Conservation (phyloP, 148 eudicot genomes). For the Vaccinium vitisidaea region DNA sequence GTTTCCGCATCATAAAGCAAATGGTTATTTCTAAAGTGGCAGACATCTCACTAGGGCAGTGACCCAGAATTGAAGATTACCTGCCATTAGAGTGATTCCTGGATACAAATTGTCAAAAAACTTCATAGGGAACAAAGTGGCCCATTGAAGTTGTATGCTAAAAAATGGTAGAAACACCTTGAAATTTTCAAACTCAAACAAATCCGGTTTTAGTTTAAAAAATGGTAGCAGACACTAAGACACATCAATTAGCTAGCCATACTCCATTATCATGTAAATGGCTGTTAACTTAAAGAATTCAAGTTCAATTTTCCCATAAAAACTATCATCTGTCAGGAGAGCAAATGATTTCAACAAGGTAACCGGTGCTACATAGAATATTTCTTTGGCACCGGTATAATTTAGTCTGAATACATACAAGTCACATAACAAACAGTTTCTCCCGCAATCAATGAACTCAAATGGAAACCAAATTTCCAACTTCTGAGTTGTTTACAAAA, state of each 20-base stretch:
- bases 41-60: not conserved
- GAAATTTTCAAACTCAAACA: not conserved
- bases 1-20: too few relatives aligned
- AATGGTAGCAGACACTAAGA: too few relatives aligned
- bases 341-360: not conserved
- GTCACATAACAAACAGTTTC: not conserved
- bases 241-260: not conserved
- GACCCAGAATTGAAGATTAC: not conserved
- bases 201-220: not conserved
- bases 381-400: not conserved
- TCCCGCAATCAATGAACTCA: not conserved
- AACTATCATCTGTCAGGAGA: not conserved
- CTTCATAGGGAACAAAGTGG: not conserved
- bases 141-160: too few relatives aligned
- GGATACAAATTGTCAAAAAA: not conserved
- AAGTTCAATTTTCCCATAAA: not conserved
- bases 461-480: not conserved
- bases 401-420: not conserved
- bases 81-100: not conserved
- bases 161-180: too few relatives aligned
- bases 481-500: conserved; percentile 12
- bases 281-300: not conserved
- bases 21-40: not conserved
- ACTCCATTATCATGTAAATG: not conserved
- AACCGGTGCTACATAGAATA: not conserved